Percentiles rank a stretch among this genome's conserved stretches.
phyloP scores from a whole-genome alignment of 208 protist species.

The Vickermania spadyakhi region DNA sequence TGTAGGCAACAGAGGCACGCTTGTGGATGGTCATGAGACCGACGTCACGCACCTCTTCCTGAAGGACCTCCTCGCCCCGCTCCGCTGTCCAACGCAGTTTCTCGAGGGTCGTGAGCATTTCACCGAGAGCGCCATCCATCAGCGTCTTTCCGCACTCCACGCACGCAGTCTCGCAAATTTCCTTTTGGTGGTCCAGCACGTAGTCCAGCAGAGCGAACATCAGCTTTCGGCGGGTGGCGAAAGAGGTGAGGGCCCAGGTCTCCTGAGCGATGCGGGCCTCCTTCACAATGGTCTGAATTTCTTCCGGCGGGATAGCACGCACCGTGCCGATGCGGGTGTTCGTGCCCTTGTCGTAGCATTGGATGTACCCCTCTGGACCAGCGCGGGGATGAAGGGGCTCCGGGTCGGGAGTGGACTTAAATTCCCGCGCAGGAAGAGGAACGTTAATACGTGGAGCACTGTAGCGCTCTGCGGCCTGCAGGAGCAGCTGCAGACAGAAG shows the following conservation, averaged over 20 bases:
- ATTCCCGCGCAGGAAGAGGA: constrained; percentile 43
- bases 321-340: constrained; percentile 70
- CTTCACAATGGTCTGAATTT: constrained; percentile 52
- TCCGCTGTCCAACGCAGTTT: constrained; percentile 87
- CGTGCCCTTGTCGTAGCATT: constrained; percentile 87
- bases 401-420: constrained; percentile 27
- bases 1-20: constrained; percentile 70
- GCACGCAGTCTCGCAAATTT: constrained; percentile 82
- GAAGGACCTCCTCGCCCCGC: constrained; percentile 70
- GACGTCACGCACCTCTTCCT: constrained; percentile 74
- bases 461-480: constrained; percentile 69
- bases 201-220: constrained; percentile 84
- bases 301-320: constrained; percentile 50
- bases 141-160: constrained; percentile 89
- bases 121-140: constrained; percentile 86
- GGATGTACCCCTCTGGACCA: constrained; percentile 59
- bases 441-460: constrained; percentile 68
- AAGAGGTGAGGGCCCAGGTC: constrained; percentile 75
- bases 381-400: constrained; percentile 58
- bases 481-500: constrained; percentile 22
- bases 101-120: constrained; percentile 89
- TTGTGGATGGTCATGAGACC: constrained; percentile 88
- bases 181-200: constrained; percentile 65
- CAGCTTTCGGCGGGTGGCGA: constrained; percentile 75
- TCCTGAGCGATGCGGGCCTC: constrained; percentile 71